phyloP scores from a whole-genome alignment of 2,329 filamentous ascomycete species.

The Arthrinium phaeospermum region DNA sequence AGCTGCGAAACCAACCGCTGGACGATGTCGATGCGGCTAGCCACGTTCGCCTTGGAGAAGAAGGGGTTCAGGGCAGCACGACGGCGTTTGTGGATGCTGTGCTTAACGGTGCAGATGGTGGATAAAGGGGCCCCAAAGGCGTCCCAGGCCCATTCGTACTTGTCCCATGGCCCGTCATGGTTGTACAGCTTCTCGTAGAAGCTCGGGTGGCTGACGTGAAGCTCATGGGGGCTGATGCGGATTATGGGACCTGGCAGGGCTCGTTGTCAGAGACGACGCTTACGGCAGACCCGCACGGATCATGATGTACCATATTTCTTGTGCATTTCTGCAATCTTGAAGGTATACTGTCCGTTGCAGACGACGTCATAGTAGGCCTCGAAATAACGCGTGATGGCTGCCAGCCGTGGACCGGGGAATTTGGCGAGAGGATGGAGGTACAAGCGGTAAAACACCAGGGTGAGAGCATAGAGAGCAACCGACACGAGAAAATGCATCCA shows the following conservation, averaged over 20 bases:
- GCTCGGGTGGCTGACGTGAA: constrained; percentile 28
- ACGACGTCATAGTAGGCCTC: constrained; percentile 29
- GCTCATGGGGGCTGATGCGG: constrained; percentile 31
- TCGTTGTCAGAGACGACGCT: too few species aligned
- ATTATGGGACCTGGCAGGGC: constrained; percentile 29
- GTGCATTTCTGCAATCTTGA: constrained; percentile 26
- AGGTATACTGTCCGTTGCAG: constrained; percentile 25
- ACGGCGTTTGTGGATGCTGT: constrained; percentile 41
- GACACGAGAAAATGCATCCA: too few species aligned
- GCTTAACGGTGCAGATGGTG: constrained; percentile 30
- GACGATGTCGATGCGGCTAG: constrained; percentile 26
- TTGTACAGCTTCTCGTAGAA: constrained; percentile 48
- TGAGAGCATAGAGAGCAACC: too few species aligned
- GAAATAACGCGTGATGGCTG: constrained; percentile 25
- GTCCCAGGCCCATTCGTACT: constrained; percentile 24
- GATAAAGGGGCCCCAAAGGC: too few species aligned
- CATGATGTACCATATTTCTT: constrained; percentile 25
- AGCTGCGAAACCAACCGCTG: constrained; percentile 26
- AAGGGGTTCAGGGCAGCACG: constrained; percentile 38
- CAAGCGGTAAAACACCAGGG: too few species aligned
- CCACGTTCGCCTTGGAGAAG: constrained; percentile 40
- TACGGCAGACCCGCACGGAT: too few species aligned
- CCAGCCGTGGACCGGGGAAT: constrained; percentile 28
- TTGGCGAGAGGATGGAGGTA: constrained; percentile 22
- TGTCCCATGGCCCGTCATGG: constrained; percentile 38